phyloP scores from a whole-genome alignment of 768 basidiomycete species.

The Rhizopogon roseolus region DNA sequence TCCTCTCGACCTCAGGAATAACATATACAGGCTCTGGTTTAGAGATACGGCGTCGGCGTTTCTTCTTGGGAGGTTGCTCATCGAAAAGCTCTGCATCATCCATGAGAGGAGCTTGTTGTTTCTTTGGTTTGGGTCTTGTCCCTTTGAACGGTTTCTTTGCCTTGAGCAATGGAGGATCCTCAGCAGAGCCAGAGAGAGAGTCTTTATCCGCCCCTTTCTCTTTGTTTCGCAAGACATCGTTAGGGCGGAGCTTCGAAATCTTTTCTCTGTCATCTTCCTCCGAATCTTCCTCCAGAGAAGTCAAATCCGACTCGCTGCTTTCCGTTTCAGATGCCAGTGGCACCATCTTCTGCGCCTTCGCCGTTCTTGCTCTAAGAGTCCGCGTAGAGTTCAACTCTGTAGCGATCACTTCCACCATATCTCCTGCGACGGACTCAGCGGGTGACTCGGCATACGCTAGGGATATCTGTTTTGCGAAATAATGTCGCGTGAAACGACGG shows the following conservation, averaged over 20 bases:
- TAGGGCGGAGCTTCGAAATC: neutral
- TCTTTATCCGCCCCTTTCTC: neutral
- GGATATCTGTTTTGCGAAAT: neutral
- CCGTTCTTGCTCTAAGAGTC: constrained; percentile 2
- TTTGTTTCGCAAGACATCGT: neutral
- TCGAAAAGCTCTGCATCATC: constrained; percentile 6
- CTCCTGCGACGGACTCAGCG: neutral
- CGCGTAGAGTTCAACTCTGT: neutral
- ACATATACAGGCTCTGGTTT: constrained; percentile 53
- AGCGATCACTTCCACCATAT: neutral
- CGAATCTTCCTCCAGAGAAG: constrained; percentile 10
- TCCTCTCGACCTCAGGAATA: constrained; percentile 68
- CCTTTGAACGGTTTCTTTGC: neutral
- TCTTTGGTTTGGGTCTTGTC: neutral
- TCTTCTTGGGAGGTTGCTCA: constrained; percentile 16
- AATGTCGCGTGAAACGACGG: neutral
- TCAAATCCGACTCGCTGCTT: constrained; percentile 10
- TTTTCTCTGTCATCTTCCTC: neutral
- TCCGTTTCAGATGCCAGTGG: neutral
- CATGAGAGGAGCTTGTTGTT: constrained; percentile 7
- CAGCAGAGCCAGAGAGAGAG: neutral
- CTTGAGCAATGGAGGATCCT: neutral
- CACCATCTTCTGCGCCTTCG: neutral
- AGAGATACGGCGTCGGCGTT: constrained; percentile 20
- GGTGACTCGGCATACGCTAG: neutral